Conservation (phyloP, 1,284 basidiomycete genomes). For the Porodaedalea pini region DNA sequence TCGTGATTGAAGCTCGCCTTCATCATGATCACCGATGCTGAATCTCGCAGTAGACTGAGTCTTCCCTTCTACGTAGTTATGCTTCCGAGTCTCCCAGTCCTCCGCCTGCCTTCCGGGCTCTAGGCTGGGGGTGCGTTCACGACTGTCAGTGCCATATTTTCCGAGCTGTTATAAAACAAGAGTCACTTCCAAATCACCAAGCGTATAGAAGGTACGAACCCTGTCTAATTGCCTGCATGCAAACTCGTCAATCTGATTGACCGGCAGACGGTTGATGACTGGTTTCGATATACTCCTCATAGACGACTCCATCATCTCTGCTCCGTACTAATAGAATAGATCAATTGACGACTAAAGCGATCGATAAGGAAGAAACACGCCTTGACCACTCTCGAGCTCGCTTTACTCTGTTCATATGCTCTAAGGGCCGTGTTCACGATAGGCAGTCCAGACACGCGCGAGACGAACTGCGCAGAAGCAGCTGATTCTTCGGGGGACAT, state of each 20-base stretch:
- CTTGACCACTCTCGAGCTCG: conserved; percentile 76
- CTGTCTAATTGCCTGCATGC: conserved; percentile 82
- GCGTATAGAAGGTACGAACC: conserved; percentile 40
- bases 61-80: not conserved
- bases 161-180: conserved; percentile 23
- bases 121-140: conserved; percentile 13
- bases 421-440: conserved; percentile 67
- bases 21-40: conserved; percentile 2
- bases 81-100: not conserved
- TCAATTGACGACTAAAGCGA: not conserved
- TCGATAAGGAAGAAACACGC: conserved; percentile 33
- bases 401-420: conserved; percentile 75
- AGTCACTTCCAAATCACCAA: conserved; percentile 14
- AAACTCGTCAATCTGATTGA: conserved; percentile 81
- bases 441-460: conserved; percentile 47
- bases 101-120: not conserved
- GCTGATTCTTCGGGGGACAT: conserved; percentile 26
- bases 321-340: conserved; percentile 65
- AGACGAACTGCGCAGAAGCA: conserved; percentile 40
- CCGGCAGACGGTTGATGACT: conserved; percentile 77
- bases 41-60: not conserved
- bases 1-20: not conserved
- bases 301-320: conserved; percentile 83
- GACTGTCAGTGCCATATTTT: conserved; percentile 25
- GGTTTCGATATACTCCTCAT: conserved; percentile 81